A percentile compares a stretch with the other conserved stretches of the same genome.
Conservation (phyloP, 805 yeast genomes). For the Spathaspora sp. region DNA sequence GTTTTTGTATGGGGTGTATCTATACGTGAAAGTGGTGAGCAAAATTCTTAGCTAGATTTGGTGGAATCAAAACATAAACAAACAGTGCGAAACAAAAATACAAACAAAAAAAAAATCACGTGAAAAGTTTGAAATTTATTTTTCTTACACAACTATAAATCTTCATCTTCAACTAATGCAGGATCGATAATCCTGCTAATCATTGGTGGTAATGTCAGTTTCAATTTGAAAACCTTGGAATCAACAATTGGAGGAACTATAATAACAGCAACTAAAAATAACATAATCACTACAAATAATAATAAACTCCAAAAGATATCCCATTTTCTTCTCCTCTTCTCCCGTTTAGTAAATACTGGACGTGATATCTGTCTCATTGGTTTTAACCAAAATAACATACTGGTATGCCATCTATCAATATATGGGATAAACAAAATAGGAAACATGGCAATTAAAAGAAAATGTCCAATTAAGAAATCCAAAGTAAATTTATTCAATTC, state of each 20-base stretch:
- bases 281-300: constrained; percentile 40
- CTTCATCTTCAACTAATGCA: not conserved
- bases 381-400: constrained; percentile 48
- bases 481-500: constrained; percentile 45
- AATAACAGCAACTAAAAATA: constrained; percentile 38
- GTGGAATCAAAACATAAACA: not conserved
- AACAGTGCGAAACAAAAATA: not conserved
- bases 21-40: not conserved
- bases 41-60: not conserved
- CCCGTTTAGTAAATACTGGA: constrained; percentile 39
- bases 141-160: not conserved
- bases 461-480: constrained; percentile 47
- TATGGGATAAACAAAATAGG: constrained; percentile 44
- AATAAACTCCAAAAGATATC: constrained; percentile 42
- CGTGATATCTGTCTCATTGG: constrained; percentile 33
- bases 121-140: not conserved
- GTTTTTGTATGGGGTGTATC: not conserved
- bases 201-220: not conserved
- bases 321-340: constrained; percentile 20
- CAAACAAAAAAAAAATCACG: not conserved
- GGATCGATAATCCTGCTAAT: not conserved
- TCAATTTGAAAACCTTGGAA: constrained; percentile 6
- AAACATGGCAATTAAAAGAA: constrained; percentile 32
- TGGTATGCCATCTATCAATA: constrained; percentile 46
- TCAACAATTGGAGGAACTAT: constrained; percentile 45